A percentile compares a stretch with the other conserved stretches of the same genome.
These are phyloP conservation scores for Aspergillus jensenii DNA, from an alignment of 2,329 filamentous ascomycete genomes.

Conservation along the genomic window DNA sequence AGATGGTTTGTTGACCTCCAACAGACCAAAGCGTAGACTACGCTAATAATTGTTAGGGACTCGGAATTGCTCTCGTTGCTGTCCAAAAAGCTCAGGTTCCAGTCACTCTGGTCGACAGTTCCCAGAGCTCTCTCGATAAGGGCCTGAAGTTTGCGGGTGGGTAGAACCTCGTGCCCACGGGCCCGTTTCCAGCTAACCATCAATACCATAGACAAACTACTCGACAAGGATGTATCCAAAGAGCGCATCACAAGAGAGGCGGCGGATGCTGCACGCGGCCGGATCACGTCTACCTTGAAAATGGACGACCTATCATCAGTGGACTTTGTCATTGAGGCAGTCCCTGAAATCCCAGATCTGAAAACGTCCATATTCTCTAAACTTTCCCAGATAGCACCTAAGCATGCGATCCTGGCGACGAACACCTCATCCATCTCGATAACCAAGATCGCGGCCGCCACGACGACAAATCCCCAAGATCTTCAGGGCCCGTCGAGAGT, in stretches of 20 bases:
- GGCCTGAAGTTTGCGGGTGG: constrained; percentile 83
- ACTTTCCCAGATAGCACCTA: constrained; percentile 76
- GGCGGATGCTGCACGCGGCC: constrained; percentile 69
- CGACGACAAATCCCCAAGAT: constrained; percentile 74
- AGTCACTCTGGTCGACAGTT: constrained; percentile 82
- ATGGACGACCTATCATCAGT: constrained; percentile 77
- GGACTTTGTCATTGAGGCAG: constrained; percentile 97
- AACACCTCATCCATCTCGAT: constrained; percentile 99
- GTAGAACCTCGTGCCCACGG: constrained; percentile 16
- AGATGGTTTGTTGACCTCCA: constrained; percentile 70
- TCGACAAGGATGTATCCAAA: constrained; percentile 90
- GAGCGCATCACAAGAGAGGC: constrained; percentile 78
- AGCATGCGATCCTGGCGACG: constrained; percentile 87
- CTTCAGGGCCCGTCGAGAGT: constrained; percentile 82
- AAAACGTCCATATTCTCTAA: constrained; percentile 85
- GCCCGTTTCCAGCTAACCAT: not conserved
- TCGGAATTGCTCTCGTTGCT: constrained; percentile 94
- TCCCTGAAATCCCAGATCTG: constrained; percentile 84
- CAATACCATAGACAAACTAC: constrained; percentile 71
- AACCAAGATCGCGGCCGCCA: constrained; percentile 89
- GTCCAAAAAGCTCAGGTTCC: constrained; percentile 79
- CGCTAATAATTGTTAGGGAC: constrained; percentile 58
- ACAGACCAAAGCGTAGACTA: not conserved
- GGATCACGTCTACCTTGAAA: constrained; percentile 68
- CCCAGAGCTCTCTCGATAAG: constrained; percentile 81